phyloP scores from a whole-genome alignment of 768 basidiomycete species.

The Tylopilus sp. region DNA sequence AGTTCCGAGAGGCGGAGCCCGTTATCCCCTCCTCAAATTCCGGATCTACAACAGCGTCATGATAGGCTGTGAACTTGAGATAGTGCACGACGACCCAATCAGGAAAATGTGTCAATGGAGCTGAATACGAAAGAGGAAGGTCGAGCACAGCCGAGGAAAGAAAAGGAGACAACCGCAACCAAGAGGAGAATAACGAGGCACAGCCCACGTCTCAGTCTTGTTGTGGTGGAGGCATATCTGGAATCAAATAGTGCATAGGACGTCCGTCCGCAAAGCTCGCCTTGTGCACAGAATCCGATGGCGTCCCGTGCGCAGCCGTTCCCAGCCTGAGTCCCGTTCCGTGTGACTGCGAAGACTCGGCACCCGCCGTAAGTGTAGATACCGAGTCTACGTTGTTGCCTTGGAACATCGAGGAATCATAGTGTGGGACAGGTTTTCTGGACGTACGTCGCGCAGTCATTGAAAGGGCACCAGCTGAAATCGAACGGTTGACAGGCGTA shows the following conservation, averaged over 20 bases:
- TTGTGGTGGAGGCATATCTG: constrained; percentile 48
- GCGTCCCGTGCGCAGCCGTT: constrained; percentile 3
- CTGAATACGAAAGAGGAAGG: constrained; percentile 1
- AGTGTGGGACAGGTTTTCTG: constrained; percentile 58
- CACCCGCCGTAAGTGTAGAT: constrained; percentile 19
- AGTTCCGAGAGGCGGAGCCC: not conserved
- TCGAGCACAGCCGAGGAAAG: not conserved
- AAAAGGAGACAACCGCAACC: not conserved
- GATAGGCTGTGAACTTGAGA: constrained; percentile 4
- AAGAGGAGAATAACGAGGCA: not conserved
- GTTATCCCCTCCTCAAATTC: not conserved
- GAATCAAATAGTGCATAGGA: constrained; percentile 56
- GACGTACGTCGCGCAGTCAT: constrained; percentile 32
- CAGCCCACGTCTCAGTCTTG: constrained; percentile 21
- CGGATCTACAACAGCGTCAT: constrained; percentile 1
- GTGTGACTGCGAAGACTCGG: constrained; percentile 30
- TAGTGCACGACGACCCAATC: constrained; percentile 1
- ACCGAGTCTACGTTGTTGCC: constrained; percentile 19
- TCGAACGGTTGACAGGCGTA: constrained; percentile 26
- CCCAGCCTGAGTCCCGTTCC: constrained; percentile 19
- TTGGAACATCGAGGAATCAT: constrained; percentile 34
- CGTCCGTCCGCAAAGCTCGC: constrained; percentile 44
- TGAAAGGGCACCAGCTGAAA: constrained; percentile 25
- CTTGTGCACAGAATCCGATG: constrained; percentile 36
- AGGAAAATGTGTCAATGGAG: constrained; percentile 1